Conservation (phyloP, 2,329 filamentous ascomycete genomes). For the Aspergillus pseudoglaucus region DNA sequence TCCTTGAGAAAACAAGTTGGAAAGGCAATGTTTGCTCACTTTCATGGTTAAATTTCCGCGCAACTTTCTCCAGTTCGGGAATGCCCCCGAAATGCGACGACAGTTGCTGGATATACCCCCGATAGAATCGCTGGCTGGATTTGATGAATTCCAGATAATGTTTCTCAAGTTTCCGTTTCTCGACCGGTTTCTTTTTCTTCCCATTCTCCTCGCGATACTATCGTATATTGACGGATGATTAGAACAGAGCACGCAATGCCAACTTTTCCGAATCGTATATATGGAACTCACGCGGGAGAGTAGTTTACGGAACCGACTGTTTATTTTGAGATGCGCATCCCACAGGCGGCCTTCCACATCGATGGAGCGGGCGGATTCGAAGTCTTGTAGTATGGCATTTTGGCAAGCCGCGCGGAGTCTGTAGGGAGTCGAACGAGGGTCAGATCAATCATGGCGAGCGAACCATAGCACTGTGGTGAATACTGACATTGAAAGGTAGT, state of each 20-base stretch:
- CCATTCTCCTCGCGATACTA: conserved; percentile 46
- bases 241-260: conserved; percentile 1
- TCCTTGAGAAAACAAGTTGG: conserved; percentile 6
- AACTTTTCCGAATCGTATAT: not conserved
- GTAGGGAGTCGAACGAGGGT: conserved; percentile 4
- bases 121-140: conserved; percentile 81
- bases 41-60: conserved; percentile 44
- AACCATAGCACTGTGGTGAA: conserved; percentile 1
- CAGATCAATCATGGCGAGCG: conserved; percentile 1
- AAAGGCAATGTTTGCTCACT: conserved; percentile 28
- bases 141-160: conserved; percentile 80
- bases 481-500: conserved; percentile 36
- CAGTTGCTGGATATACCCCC: conserved; percentile 72
- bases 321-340: conserved; percentile 71
- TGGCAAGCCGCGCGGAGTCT: conserved; percentile 69
- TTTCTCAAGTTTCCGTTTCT: conserved; percentile 72
- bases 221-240: conserved; percentile 4
- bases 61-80: conserved; percentile 53
- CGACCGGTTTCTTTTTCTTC: conserved; percentile 51
- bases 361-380: conserved; percentile 43
- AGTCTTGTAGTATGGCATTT: conserved; percentile 63
- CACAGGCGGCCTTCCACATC: conserved; percentile 68
- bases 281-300: conserved; percentile 47
- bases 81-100: conserved; percentile 54
- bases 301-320: conserved; percentile 67